Percentiles rank a stretch among this genome's conserved stretches.
Evolutionary conservation across 352 stramenopile species (phyloP).

Genomic region (Phytophthora fragariae): DNA sequence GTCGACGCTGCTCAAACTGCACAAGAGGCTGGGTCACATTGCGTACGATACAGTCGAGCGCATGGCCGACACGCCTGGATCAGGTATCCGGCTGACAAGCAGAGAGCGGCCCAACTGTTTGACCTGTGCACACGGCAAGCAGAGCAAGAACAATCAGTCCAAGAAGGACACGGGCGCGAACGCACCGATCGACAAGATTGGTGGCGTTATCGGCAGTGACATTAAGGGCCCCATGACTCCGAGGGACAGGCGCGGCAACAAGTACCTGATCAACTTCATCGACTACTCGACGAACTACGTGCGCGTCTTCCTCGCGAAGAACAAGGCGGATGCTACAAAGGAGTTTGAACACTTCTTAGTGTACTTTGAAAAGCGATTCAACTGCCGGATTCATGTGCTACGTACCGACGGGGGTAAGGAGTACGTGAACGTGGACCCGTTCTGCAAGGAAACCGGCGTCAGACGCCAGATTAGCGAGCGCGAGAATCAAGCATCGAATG

Average conservation of each 20-base stretch:
- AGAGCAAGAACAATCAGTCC: background rate
- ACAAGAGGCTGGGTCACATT: background rate
- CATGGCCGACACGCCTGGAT: background rate
- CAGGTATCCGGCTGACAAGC: background rate
- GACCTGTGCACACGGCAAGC: background rate
- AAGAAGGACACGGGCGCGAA: background rate
- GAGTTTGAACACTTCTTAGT: conserved; percentile 1
- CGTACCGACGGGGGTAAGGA: background rate
- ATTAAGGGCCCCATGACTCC: conserved; percentile 19
- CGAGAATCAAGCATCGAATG: conserved; percentile 34
- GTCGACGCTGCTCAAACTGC: background rate
- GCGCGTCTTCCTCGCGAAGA: background rate
- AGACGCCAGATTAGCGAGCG: conserved; percentile 30
- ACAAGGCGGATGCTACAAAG: conserved; percentile 1
- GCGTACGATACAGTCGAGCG: conserved; percentile 1
- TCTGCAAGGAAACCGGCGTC: conserved; percentile 29
- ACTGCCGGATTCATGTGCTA: background rate
- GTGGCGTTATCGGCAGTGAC: conserved; percentile 18
- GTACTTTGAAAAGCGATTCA: background rate
- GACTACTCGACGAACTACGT: conserved; percentile 1
- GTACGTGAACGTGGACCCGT: background rate
- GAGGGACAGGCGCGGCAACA: conserved; percentile 7
- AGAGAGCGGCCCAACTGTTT: background rate
- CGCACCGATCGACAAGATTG: conserved; percentile 11
- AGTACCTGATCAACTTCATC: conserved; percentile 20